These are phyloP conservation scores for Calonectria crousiana DNA, from an alignment of 2,329 filamentous ascomycete genomes.

Conservation along the genomic window DNA sequence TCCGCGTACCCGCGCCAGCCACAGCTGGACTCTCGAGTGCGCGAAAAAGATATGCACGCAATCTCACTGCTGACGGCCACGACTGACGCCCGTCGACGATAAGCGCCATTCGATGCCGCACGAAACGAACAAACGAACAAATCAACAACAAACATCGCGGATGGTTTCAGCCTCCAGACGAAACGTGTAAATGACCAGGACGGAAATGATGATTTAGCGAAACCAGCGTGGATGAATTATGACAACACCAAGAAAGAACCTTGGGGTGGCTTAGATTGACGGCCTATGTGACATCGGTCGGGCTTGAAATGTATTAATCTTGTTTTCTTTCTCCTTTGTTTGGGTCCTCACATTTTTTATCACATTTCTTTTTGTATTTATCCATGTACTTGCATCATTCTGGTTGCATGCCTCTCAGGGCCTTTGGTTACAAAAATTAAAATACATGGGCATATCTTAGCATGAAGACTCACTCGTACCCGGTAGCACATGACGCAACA, in stretches of 20 bases:
- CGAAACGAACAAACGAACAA: neutral
- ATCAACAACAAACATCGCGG: neutral
- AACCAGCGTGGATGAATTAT: constrained; percentile 6
- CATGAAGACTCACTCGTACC: neutral
- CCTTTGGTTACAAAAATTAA: neutral
- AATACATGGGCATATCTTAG: neutral
- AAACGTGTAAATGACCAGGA: constrained; percentile 3
- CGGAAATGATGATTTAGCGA: constrained; percentile 4
- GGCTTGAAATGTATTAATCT: neutral
- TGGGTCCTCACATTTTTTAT: neutral
- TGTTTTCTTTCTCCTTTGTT: neutral
- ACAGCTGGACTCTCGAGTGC: neutral
- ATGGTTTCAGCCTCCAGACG: constrained; percentile 8
- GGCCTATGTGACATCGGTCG: neutral
- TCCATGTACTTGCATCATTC: neutral
- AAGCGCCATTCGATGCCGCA: neutral
- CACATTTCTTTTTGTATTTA: neutral
- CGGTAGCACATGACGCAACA: neutral
- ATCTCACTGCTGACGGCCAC: neutral
- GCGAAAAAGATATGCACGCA: neutral
- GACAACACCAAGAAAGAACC: neutral
- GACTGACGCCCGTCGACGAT: neutral
- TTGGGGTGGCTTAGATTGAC: neutral
- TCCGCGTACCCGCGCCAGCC: neutral
- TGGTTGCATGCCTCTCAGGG: neutral